Evolutionary conservation across 495 filamentous ascomycete genomes (phyloP).

Genomic region (Podospora conica): DNA sequence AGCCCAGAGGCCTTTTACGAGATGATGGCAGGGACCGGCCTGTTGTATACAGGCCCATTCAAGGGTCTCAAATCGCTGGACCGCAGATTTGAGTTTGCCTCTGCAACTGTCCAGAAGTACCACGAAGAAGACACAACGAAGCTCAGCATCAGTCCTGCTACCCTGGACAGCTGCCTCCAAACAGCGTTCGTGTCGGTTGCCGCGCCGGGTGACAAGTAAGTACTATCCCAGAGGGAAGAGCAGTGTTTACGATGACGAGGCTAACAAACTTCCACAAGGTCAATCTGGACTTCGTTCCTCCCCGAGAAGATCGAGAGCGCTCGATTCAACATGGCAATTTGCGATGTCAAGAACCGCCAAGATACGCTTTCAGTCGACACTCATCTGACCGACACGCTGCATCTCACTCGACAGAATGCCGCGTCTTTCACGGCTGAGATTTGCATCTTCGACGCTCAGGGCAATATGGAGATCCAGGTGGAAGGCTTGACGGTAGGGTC

Average conservation of each 20-base stretch:
- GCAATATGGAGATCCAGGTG: constrained; percentile 36
- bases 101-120: constrained; percentile 29
- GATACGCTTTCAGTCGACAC: constrained; percentile 33
- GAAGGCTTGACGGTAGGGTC: constrained; percentile 36
- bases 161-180: constrained; percentile 45
- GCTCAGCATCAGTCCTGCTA: constrained; percentile 41
- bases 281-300: constrained; percentile 43
- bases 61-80: constrained; percentile 32
- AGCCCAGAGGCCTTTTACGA: constrained; percentile 38
- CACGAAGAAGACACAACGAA: constrained; percentile 29
- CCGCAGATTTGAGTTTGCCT: constrained; percentile 41
- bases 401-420: constrained; percentile 19
- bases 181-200: constrained; percentile 38
- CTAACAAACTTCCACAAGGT: neutral
- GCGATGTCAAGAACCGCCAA: constrained; percentile 16
- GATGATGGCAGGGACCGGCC: constrained; percentile 37
- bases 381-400: constrained; percentile 22
- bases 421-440: constrained; percentile 35
- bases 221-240: neutral
- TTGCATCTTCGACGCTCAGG: constrained; percentile 29
- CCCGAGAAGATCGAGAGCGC: constrained; percentile 30
- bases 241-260: neutral
- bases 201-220: constrained; percentile 37
- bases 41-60: constrained; percentile 41
- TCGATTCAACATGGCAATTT: constrained; percentile 35